phyloP scores from a whole-genome alignment of 2,329 filamentous ascomycete genomes.

The Zymoseptoria ardabiliae region DNA sequence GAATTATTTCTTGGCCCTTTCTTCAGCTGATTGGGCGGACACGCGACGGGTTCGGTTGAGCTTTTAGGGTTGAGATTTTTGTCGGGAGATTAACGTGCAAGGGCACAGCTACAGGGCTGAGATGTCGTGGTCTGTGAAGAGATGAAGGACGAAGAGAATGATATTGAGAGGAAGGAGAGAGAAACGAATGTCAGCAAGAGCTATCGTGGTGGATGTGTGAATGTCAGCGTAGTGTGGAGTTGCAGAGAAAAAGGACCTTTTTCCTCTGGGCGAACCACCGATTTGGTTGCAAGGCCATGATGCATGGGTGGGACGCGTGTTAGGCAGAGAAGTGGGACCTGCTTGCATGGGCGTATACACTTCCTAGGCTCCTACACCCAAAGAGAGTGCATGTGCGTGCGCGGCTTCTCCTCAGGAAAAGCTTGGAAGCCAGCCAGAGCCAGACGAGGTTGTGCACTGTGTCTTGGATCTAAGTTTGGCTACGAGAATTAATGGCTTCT shows the following conservation, averaged over 20 bases:
- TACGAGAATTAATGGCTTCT: background rate
- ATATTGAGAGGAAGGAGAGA: background rate
- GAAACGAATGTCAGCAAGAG: background rate
- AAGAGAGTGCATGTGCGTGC: background rate
- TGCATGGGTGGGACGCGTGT: background rate
- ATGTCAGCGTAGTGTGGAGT: background rate
- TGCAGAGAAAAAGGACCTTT: background rate
- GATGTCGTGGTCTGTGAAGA: background rate
- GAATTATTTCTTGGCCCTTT: constrained; percentile 1
- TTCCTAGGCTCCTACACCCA: no score
- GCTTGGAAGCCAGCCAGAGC: no score
- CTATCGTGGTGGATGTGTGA: background rate
- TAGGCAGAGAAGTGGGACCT: background rate
- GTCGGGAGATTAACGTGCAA: background rate
- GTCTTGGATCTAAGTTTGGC: background rate
- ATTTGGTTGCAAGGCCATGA: background rate
- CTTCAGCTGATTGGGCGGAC: background rate
- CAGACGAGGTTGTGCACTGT: background rate
- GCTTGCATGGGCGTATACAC: background rate
- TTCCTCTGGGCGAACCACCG: background rate
- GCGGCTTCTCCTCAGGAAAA: background rate
- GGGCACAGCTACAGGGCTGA: background rate
- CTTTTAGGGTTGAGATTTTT: background rate
- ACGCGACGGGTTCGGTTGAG: background rate
- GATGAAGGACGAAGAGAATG: background rate